Base-by-base conservation (phyloP, 306 rosid species). In the Dryas octopetala region DNA sequence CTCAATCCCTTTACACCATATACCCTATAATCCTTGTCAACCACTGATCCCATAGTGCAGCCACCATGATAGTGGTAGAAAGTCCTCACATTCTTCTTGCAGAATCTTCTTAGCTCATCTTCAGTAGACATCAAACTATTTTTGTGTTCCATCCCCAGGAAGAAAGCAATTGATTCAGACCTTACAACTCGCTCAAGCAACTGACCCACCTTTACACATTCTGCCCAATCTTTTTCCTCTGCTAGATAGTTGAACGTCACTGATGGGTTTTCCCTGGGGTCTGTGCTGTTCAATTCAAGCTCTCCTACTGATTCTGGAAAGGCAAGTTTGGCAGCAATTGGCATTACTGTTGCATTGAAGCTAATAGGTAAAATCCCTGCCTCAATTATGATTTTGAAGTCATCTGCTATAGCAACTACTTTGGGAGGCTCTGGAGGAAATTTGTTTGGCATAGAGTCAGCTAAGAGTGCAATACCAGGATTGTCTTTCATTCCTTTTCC, bases 41-140 rank as follows among this genome's bases (percentile, higher is more conserved):
- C 91, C 13, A 89, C 93, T 2, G 89, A 82, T 14, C 91, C 90
- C 64, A 86, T 77, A 2, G 12, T 32, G 80, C 89, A 88, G 16
- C 93, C 96, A 4, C 97, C 97, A 74, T 92, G 96, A 73, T 79
- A 92, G 49, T 90, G 97, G 81, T 82, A 92, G 19, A 88, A 82
- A 7, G 96, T 89, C 69, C 87, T 82, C 9, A 89, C 88, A 41
- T 88, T 82, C 63, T 82, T 79, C 81, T 60, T 83, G 86, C 93
- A 92, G 2, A 78, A 79, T 23, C 74, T 75, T 60, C 81, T 83
- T 57, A 83, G 66, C 70, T 83, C 88, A 5, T 82, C 68, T 17
- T 68, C 80, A 4, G 53, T 66, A 4, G 87, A 74, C 74, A 72
- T 57, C 32, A 71, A 8, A 48, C 83, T 71, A 16, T 79, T 76